Conservation (phyloP, 129 eudicot species). For the Centrapalus pauciflorus region DNA sequence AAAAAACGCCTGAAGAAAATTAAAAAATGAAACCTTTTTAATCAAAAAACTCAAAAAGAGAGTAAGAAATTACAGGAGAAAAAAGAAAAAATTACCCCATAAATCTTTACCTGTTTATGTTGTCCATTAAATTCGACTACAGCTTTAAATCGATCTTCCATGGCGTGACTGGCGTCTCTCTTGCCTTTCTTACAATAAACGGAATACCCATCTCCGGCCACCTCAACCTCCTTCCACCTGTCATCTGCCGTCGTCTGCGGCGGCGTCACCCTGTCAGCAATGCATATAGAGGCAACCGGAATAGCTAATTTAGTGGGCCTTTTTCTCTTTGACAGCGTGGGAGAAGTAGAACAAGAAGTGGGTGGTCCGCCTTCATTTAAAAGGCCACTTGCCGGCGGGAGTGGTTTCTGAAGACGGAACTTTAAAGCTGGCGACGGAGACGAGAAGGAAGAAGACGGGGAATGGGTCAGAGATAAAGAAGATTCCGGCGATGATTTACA, state of each 20-base stretch:
- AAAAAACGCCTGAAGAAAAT: slow-evolving; percentile 56
- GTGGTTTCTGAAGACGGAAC: slow-evolving; percentile 37
- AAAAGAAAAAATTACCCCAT: background rate
- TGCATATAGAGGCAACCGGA: slow-evolving; percentile 42
- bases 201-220: slow-evolving; percentile 71
- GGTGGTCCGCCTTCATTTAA: slow-evolving; percentile 13
- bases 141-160: slow-evolving; percentile 88
- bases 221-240: slow-evolving; percentile 39
- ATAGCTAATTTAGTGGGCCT: slow-evolving; percentile 76
- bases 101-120: slow-evolving; percentile 59
- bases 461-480: slow-evolving; percentile 21
- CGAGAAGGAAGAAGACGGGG: slow-evolving; percentile 27
- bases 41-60: background rate
- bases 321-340: slow-evolving; percentile 58
- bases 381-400: slow-evolving; percentile 30
- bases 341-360: slow-evolving; percentile 1
- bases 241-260: slow-evolving; percentile 13
- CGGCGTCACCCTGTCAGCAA: slow-evolving; percentile 18
- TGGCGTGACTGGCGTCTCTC: slow-evolving; percentile 64
- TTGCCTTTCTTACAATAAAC: slow-evolving; percentile 84
- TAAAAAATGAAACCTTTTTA: background rate
- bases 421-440: slow-evolving; percentile 34
- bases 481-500: slow-evolving; percentile 29
- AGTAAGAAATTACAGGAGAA: background rate
- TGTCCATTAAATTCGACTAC: slow-evolving; percentile 41